Evolutionary conservation across 148 eudicot genomes (phyloP).

Genomic region (Heliamphora exappendiculata): DNA sequence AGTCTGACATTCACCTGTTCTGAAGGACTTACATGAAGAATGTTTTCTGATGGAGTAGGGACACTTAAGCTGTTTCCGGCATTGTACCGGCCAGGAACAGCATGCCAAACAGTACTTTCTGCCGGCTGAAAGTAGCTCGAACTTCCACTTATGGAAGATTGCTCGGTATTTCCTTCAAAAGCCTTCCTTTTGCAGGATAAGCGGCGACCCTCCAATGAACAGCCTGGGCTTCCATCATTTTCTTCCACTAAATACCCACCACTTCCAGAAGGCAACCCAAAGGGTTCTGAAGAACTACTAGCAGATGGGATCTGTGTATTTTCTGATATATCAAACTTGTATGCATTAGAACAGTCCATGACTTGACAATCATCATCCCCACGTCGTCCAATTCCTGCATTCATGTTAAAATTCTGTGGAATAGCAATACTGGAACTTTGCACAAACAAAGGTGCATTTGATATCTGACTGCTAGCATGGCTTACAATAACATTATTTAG

Average conservation of each 20-base stretch:
- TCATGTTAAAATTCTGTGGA: slow-evolving; percentile 36
- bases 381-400: slow-evolving; percentile 26
- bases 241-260: slow-evolving; percentile 46
- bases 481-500: slow-evolving; percentile 34
- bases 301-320: slow-evolving; percentile 23
- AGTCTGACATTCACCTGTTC: slow-evolving; percentile 49
- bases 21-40: slow-evolving; percentile 12
- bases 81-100: slow-evolving; percentile 34
- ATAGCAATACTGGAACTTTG: slow-evolving; percentile 28
- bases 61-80: slow-evolving; percentile 22
- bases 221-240: slow-evolving; percentile 46
- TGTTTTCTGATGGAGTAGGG: slow-evolving; percentile 31
- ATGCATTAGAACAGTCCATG: slow-evolving; percentile 29
- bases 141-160: slow-evolving; percentile 67
- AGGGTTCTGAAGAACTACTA: slow-evolving; percentile 42
- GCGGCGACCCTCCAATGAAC: slow-evolving; percentile 54
- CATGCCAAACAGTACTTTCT: slow-evolving; percentile 41
- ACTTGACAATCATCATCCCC: slow-evolving; percentile 28
- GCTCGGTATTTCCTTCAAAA: slow-evolving; percentile 58
- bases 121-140: slow-evolving; percentile 32
- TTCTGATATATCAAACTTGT: slow-evolving; percentile 28
- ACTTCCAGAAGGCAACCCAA: slow-evolving; percentile 42
- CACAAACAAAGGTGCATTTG: slow-evolving; percentile 21
- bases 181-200: slow-evolving; percentile 73
- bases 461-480: slow-evolving; percentile 21